Conservation (phyloP, 352 stramenopile species). For the Phytophthora aleatoria region DNA sequence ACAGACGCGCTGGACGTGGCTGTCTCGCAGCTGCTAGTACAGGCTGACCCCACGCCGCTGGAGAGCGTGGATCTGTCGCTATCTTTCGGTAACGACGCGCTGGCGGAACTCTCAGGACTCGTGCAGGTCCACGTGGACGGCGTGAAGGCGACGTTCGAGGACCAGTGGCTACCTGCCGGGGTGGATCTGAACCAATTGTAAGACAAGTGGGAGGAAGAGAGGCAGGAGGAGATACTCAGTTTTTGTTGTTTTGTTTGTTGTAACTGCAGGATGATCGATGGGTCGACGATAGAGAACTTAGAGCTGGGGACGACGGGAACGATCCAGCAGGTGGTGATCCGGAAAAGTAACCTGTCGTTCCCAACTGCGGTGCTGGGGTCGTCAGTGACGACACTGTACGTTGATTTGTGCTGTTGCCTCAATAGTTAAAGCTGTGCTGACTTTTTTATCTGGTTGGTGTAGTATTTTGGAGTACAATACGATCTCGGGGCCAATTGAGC, state of each 20-base stretch:
- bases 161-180: slow-evolving; percentile 40
- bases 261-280: slow-evolving; percentile 49
- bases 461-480: slow-evolving; percentile 49
- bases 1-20: slow-evolving; percentile 18
- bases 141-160: slow-evolving; percentile 48
- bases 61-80: slow-evolving; percentile 24
- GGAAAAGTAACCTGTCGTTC: slow-evolving; percentile 51
- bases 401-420: slow-evolving; percentile 1
- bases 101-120: slow-evolving; percentile 36
- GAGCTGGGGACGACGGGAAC: slow-evolving; percentile 31
- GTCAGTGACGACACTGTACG: slow-evolving; percentile 37
- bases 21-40: slow-evolving; percentile 26
- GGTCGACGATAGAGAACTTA: slow-evolving; percentile 43
- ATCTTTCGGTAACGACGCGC: slow-evolving; percentile 19
- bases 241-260: slow-evolving; percentile 1
- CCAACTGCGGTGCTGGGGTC: slow-evolving; percentile 44
- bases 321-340: slow-evolving; percentile 53
- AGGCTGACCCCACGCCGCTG: slow-evolving; percentile 20
- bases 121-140: slow-evolving; percentile 40
- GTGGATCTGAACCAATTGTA: slow-evolving; percentile 47
- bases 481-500: slow-evolving; percentile 38
- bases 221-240: neutral
- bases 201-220: slow-evolving; percentile 3
- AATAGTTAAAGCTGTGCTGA: slow-evolving; percentile 3
- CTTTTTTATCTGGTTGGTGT: slow-evolving; percentile 6